Evolutionary conservation across 2,329 filamentous ascomycete species (phyloP).

Genomic region (Colletotrichum sidae): DNA sequence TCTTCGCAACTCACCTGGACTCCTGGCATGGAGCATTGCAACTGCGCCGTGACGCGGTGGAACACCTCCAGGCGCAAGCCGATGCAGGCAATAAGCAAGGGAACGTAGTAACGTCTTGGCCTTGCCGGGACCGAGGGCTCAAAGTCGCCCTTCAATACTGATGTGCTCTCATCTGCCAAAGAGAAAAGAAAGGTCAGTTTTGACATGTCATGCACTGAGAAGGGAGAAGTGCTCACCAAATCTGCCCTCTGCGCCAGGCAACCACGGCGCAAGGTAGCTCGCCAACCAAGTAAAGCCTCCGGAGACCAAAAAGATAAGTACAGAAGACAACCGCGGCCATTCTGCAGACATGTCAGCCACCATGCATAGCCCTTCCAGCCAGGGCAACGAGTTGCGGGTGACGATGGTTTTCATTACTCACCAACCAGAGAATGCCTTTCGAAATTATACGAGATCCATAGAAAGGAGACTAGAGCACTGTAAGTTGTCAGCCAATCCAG

Average conservation of each 20-base stretch:
- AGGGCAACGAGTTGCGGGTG: neutral
- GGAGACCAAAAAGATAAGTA: conserved; percentile 60
- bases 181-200: neutral
- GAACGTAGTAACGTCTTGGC: conserved; percentile 59
- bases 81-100: conserved; percentile 56
- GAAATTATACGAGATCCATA: conserved; percentile 59
- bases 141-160: conserved; percentile 22
- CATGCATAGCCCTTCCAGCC: neutral
- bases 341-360: conserved; percentile 47
- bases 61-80: conserved; percentile 61
- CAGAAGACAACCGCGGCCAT: conserved; percentile 60
- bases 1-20: conserved; percentile 54
- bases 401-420: conserved; percentile 42
- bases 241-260: conserved; percentile 60
- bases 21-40: conserved; percentile 63
- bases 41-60: conserved; percentile 56
- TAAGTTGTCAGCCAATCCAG: neutral
- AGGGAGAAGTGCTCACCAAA: conserved; percentile 48
- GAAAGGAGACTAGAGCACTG: conserved; percentile 60
- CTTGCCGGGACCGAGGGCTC: conserved; percentile 54
- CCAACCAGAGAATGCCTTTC: conserved; percentile 62
- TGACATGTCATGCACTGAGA: neutral
- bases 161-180: conserved; percentile 28
- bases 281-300: conserved; percentile 54
- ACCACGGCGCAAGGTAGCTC: conserved; percentile 57